Percentiles rank a stretch among this genome's conserved stretches.
Evolutionary conservation across 1,284 basidiomycete species (phyloP).

Genomic region (Ustilago bromivora): DNA sequence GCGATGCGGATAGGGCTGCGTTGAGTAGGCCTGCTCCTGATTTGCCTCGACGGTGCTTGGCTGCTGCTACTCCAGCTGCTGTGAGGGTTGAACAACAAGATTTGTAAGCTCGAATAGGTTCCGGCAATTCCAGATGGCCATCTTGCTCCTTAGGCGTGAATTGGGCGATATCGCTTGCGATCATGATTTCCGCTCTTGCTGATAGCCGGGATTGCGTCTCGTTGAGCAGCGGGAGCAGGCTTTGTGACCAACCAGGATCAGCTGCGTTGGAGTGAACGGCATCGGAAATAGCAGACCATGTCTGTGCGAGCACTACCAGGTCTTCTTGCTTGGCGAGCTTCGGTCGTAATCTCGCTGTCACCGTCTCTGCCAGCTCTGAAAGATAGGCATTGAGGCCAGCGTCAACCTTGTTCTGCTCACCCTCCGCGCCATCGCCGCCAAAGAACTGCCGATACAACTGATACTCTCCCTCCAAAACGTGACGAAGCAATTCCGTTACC

Average conservation of each 20-base stretch:
- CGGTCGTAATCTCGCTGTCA: slow-evolving; percentile 23
- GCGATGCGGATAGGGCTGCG: slow-evolving; percentile 39
- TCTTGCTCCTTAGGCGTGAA: slow-evolving; percentile 33
- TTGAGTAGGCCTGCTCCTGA: slow-evolving; percentile 49
- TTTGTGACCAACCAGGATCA: slow-evolving; percentile 4
- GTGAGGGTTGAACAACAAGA: not conserved
- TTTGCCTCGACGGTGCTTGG: slow-evolving; percentile 37
- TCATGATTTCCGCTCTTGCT: slow-evolving; percentile 29
- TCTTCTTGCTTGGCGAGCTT: slow-evolving; percentile 32
- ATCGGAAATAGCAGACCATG: slow-evolving; percentile 10
- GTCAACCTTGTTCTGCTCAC: slow-evolving; percentile 5
- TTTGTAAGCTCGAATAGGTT: slow-evolving; percentile 25
- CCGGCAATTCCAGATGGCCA: slow-evolving; percentile 46
- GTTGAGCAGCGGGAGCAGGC: slow-evolving; percentile 29
- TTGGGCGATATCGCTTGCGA: slow-evolving; percentile 31
- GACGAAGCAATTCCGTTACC: slow-evolving; percentile 8
- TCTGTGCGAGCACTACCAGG: slow-evolving; percentile 24
- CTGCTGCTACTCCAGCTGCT: not conserved
- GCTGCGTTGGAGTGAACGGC: not conserved
- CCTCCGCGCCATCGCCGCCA: not conserved
- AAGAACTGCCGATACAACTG: slow-evolving; percentile 40
- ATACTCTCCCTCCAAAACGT: slow-evolving; percentile 25
- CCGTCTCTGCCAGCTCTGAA: slow-evolving; percentile 28
- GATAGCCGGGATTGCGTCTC: slow-evolving; percentile 36
- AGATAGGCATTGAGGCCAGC: slow-evolving; percentile 18